Conservation (phyloP, 2,329 filamentous ascomycete genomes). For the Calonectria pteridis region DNA sequence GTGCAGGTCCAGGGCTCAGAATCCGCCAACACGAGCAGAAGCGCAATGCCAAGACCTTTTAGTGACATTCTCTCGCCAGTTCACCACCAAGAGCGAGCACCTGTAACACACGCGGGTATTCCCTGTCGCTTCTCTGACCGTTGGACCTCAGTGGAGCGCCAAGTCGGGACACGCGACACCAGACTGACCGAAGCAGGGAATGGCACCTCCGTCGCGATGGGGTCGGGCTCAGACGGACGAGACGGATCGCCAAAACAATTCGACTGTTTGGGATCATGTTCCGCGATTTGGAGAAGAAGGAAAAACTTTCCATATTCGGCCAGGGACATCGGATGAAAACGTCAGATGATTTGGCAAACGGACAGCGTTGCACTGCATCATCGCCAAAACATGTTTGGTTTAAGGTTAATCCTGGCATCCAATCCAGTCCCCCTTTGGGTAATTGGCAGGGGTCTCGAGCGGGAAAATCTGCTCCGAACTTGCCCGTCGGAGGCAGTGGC, state of each 20-base stretch:
- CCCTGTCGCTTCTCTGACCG: not conserved
- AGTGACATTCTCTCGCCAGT: not conserved
- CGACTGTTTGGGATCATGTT: not conserved
- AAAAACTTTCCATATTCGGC: not conserved
- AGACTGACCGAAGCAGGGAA: not conserved
- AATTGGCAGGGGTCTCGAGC: not conserved
- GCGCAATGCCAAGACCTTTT: constrained; percentile 2
- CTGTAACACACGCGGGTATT: not conserved
- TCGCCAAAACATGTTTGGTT: not conserved
- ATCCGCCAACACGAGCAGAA: not conserved
- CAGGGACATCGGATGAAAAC: not conserved
- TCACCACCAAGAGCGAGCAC: not conserved
- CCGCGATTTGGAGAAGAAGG: not conserved
- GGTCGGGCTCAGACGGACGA: not conserved
- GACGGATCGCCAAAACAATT: not conserved
- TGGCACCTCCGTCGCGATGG: not conserved
- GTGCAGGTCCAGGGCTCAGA: not conserved
- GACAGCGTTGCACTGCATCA: not conserved
- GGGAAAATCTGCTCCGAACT: not conserved
- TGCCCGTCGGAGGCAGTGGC: not conserved
- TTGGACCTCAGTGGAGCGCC: not conserved
- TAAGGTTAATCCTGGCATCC: not conserved
- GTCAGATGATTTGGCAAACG: not conserved
- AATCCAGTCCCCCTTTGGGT: not conserved
- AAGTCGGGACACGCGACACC: not conserved